Base-by-base conservation (phyloP, 1,139 yeast genomes). In the Diutina mesorugosa region DNA sequence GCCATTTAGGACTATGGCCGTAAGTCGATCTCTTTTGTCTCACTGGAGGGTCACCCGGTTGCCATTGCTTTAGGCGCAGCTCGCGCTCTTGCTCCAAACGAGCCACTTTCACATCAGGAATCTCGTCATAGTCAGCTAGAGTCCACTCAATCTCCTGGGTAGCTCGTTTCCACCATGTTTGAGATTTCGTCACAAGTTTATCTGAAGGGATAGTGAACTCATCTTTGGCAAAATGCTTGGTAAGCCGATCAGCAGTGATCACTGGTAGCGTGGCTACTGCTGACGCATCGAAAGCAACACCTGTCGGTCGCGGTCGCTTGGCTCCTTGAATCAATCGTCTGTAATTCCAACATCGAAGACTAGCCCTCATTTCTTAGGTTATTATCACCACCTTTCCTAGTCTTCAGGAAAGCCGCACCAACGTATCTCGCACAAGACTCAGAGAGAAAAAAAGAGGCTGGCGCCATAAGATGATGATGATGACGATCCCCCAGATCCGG, bases 61-160 rank as follows among this genome's bases (percentile, higher is more conserved):
- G 29, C 61, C 62, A 41, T 64, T 64, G 55, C 64, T 63, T 55
- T 67, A 16, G 45, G 3, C 45, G 45, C 6, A 6, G 47, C 4
- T 10, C 8, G 12, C 53, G 45, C n/a, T 32, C 45, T 16, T 7
- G 12, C 18, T 50, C 53, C n/a, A 30, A n/a, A 6, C 10, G 26
- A 16, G 28, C 45, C 26, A 30, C 41, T 28, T 50, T 50, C 6
- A 50, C 29, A 16, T 50, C 53, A 16, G 53, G 53, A 12, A 50
- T 9, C 10, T 50, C 53, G 9, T 69, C 61, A 60, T 78, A 83
- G 12, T 72, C 67, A 6, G 76, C 78, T 28, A 78, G 71, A 10
- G 86, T 77, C 90, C 90, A 85, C 60, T 84, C 87, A 52, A 81
- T 70, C 18, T 67, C 21, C 16, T 38, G 30, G 14, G 14, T 1